Conservation (phyloP, 345 rosid species). For the Moricandia moricandioides region DNA sequence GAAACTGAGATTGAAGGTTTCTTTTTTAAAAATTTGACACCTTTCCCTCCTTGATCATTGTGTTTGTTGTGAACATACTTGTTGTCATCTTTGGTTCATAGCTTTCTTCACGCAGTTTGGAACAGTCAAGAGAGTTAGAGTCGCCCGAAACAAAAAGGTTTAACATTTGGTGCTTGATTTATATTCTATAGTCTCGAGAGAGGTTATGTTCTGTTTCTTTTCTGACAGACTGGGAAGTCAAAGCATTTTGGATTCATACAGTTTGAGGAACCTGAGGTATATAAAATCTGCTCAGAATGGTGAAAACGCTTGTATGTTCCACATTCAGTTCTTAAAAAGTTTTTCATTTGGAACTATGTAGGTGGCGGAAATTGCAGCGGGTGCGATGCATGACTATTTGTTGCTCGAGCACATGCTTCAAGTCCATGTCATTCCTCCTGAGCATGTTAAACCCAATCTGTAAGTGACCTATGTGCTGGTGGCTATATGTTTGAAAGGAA, state of each 20-base stretch:
- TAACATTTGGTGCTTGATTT: not conserved
- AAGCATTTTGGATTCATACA: constrained; percentile 92
- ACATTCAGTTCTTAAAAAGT: constrained; percentile 3
- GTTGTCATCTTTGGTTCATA: constrained; percentile 23
- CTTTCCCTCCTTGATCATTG: not conserved
- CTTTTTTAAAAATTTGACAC: not conserved
- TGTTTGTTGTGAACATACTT: not conserved
- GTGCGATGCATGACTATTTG: constrained; percentile 79
- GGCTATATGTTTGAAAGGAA: no score
- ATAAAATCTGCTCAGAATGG: not conserved
- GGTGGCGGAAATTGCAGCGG: constrained; percentile 95
- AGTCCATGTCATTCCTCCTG: constrained; percentile 63
- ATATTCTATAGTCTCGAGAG: not conserved
- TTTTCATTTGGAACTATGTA: constrained; percentile 26
- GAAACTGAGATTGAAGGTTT: constrained; percentile 87
- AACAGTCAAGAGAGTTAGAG: constrained; percentile 67
- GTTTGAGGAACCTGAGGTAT: constrained; percentile 79
- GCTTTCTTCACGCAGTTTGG: constrained; percentile 89
- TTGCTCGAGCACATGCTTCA: constrained; percentile 84
- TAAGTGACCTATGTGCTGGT: constrained; percentile 31
- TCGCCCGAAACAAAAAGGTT: constrained; percentile 88
- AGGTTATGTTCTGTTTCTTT: not conserved
- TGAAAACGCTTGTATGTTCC: not conserved
- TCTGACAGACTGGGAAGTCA: constrained; percentile 77
- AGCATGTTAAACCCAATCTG: constrained; percentile 79